phyloP scores from a whole-genome alignment of 805 yeast species.

The Wickerhamomyces rabaulensis region DNA sequence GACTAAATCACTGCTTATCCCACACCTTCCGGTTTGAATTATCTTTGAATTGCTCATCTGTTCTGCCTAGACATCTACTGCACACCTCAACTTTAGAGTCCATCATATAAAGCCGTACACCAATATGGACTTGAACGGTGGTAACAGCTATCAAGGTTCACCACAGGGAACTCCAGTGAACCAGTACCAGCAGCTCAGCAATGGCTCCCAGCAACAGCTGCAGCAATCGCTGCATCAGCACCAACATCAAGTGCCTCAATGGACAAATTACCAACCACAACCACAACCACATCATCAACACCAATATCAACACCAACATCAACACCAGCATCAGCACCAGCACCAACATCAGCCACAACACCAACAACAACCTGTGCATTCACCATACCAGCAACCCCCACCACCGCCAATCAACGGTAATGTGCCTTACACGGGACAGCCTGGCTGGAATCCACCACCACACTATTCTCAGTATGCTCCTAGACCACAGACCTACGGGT shows the following conservation, averaged over 20 bases:
- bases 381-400: background rate
- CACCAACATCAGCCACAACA: constrained; percentile 7
- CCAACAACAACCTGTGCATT: constrained; percentile 5
- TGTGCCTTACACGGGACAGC: background rate
- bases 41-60: no score
- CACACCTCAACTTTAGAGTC: no score
- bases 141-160: background rate
- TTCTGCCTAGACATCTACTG: no score
- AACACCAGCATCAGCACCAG: constrained; percentile 1
- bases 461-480: background rate
- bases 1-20: no score
- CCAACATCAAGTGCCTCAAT: constrained; percentile 1
- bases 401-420: background rate
- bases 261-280: background rate
- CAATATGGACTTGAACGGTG: background rate
- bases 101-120: background rate
- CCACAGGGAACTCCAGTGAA: background rate
- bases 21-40: no score
- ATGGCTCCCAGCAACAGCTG: constrained; percentile 1
- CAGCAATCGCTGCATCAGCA: constrained; percentile 7
- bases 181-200: background rate
- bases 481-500: background rate
- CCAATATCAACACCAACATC: background rate
- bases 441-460: background rate
- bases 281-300: background rate